A percentile compares a stretch with the other conserved stretches of the same genome.
Evolutionary conservation across 306 rosid genomes (phyloP).

Genomic region (Medicago lupulina): DNA sequence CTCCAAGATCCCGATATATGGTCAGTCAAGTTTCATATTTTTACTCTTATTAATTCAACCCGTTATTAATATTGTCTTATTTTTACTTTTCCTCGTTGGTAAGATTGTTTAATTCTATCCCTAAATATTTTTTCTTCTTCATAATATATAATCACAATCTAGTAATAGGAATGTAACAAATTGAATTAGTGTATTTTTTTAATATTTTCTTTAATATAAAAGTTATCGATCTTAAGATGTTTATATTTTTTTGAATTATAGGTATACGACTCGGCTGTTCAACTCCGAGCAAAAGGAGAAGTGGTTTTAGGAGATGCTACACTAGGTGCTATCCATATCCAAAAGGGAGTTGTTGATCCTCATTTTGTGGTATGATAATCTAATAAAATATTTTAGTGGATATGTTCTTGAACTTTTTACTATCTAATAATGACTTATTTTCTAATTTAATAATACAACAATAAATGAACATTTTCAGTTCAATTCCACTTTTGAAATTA

Average conservation of each 20-base stretch:
- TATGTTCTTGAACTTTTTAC: not conserved
- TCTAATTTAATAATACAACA: not conserved
- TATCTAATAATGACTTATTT: not conserved
- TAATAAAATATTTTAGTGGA: too few relatives aligned
- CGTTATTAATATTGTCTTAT: too few relatives aligned
- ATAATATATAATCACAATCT: not conserved
- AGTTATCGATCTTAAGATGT: too few relatives aligned
- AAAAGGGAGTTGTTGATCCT: conserved; percentile 32
- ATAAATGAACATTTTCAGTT: not conserved
- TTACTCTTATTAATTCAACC: too few relatives aligned
- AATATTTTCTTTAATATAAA: not conserved
- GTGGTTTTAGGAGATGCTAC: not conserved
- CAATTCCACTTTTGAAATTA: not conserved
- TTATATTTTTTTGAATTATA: not conserved
- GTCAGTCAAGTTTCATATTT: too few relatives aligned
- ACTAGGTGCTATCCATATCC: conserved; percentile 27
- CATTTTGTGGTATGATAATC: conserved; percentile 37
- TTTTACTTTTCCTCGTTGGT: not conserved
- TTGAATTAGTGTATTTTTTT: not conserved
- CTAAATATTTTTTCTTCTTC: too few relatives aligned
- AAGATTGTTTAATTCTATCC: not conserved
- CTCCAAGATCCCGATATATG: too few relatives aligned
- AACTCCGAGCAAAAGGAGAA: conserved; percentile 34
- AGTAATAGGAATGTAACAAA: not conserved
- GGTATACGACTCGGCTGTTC: conserved; percentile 35